A percentile compares a stretch with the other conserved stretches of the same genome.
phyloP scores from a whole-genome alignment of 352 stramenopile genomes.

The Globisporangium polare region DNA sequence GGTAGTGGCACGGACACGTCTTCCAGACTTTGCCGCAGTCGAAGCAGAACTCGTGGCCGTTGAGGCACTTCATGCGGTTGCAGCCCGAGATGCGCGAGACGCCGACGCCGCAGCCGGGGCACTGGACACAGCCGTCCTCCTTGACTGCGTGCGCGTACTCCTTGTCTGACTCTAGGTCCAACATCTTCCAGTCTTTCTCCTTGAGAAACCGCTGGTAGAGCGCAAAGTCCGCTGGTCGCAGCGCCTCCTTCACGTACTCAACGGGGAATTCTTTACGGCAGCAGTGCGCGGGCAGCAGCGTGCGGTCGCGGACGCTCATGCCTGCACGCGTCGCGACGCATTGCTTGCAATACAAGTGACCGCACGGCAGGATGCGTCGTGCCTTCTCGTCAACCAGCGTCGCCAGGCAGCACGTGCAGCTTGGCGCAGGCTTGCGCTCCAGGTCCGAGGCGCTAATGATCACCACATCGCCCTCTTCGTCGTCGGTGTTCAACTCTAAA shows the following conservation, averaged over 20 bases:
- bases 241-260: slow-evolving; percentile 12
- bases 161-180: slow-evolving; percentile 47
- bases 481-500: background rate
- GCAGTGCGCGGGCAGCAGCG: slow-evolving; percentile 18
- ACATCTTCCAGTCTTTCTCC: slow-evolving; percentile 17
- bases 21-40: slow-evolving; percentile 31
- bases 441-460: background rate
- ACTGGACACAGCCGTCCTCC: slow-evolving; percentile 38
- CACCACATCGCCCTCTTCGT: slow-evolving; percentile 5
- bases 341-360: slow-evolving; percentile 57
- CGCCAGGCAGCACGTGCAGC: slow-evolving; percentile 13
- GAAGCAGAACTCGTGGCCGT: slow-evolving; percentile 65
- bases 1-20: slow-evolving; percentile 9
- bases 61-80: slow-evolving; percentile 54
- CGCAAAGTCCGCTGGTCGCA: background rate
- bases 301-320: slow-evolving; percentile 56
- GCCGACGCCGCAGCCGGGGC: slow-evolving; percentile 63
- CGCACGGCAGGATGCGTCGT: slow-evolving; percentile 26
- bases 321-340: slow-evolving; percentile 54
- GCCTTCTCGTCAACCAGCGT: background rate
- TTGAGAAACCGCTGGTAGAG: slow-evolving; percentile 13
- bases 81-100: slow-evolving; percentile 51
- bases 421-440: slow-evolving; percentile 8
- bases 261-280: slow-evolving; percentile 13
- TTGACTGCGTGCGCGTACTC: slow-evolving; percentile 47